A percentile compares a stretch with the other conserved stretches of the same genome.
Conservation (phyloP, 257 asterid species). For the Knoxia roxburghii region DNA sequence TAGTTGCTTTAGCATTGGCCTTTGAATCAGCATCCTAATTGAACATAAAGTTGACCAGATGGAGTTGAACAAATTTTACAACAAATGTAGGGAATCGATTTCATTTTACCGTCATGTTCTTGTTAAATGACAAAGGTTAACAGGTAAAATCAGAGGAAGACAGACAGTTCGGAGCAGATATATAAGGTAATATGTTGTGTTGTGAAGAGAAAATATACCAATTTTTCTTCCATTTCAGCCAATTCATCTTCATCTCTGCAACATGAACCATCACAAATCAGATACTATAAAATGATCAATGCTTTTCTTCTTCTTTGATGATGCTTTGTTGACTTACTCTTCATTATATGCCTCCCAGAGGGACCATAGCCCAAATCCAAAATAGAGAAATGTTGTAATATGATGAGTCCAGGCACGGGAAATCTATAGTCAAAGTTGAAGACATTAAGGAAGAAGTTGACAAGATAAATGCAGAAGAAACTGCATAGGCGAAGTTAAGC, state of each 20-base stretch:
- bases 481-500: too few relatives aligned
- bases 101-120: too few relatives aligned
- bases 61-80: not conserved
- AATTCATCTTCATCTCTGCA: constrained; percentile 74
- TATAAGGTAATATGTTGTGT: too few relatives aligned
- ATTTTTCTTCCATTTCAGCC: constrained; percentile 83
- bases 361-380: constrained; percentile 95
- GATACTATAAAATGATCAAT: not conserved
- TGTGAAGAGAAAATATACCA: constrained; percentile 46
- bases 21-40: constrained; percentile 65
- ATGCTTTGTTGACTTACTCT: constrained; percentile 18
- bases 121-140: too few relatives aligned
- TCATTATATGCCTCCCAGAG: constrained; percentile 85
- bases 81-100: too few relatives aligned
- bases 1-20: constrained; percentile 46
- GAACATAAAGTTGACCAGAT: constrained; percentile 25
- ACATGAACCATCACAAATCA: constrained; percentile 13
- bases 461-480: too few relatives aligned
- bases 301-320: too few relatives aligned
- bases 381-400: constrained; percentile 64
- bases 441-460: not conserved
- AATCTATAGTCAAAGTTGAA: constrained; percentile 45
- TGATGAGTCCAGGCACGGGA: constrained; percentile 97
- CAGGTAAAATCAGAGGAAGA: too few relatives aligned
- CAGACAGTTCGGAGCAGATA: too few relatives aligned